Conservation (phyloP, 352 stramenopile species). For the Pythium folliculosum region DNA sequence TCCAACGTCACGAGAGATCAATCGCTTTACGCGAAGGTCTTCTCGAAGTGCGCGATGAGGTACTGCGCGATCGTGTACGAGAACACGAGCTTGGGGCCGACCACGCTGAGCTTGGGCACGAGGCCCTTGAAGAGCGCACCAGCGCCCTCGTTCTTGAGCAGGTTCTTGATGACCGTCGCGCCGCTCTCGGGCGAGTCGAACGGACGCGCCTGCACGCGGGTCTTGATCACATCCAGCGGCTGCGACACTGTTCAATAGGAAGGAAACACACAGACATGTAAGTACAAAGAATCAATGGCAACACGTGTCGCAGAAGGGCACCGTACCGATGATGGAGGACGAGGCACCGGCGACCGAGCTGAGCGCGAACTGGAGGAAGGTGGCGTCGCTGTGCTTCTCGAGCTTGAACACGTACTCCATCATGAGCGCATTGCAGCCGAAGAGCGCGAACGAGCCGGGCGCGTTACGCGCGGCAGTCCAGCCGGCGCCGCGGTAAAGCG, state of each 20-base stretch:
- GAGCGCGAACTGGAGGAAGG: slow-evolving; percentile 93
- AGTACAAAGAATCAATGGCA: background rate
- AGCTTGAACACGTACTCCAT: slow-evolving; percentile 92
- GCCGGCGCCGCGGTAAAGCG: slow-evolving; percentile 89
- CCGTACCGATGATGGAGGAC: slow-evolving; percentile 75
- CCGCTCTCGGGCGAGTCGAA: slow-evolving; percentile 95
- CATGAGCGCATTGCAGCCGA: slow-evolving; percentile 88
- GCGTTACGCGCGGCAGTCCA: slow-evolving; percentile 95
- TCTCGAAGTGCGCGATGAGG: slow-evolving; percentile 94
- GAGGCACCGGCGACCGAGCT: slow-evolving; percentile 82
- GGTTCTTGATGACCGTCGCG: slow-evolving; percentile 88
- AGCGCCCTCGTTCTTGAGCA: slow-evolving; percentile 92
- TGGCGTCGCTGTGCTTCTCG: slow-evolving; percentile 88
- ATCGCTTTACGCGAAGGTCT: slow-evolving; percentile 52
- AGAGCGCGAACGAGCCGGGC: slow-evolving; percentile 94
- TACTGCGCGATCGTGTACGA: slow-evolving; percentile 96
- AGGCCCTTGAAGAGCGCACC: slow-evolving; percentile 95
- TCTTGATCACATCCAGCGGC: slow-evolving; percentile 96
- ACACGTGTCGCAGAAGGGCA: slow-evolving; percentile 17
- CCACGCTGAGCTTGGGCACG: slow-evolving; percentile 94
- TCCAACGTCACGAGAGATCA: no score
- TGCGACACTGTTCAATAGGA: slow-evolving; percentile 70
- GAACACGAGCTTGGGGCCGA: slow-evolving; percentile 96
- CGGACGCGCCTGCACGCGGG: slow-evolving; percentile 91
- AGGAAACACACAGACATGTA: slow-evolving; percentile 8